Percentiles rank a stretch among this genome's conserved stretches.
Evolutionary conservation across 2,329 filamentous ascomycete species (phyloP).

Genomic region (Aurifilum marmelostoma): DNA sequence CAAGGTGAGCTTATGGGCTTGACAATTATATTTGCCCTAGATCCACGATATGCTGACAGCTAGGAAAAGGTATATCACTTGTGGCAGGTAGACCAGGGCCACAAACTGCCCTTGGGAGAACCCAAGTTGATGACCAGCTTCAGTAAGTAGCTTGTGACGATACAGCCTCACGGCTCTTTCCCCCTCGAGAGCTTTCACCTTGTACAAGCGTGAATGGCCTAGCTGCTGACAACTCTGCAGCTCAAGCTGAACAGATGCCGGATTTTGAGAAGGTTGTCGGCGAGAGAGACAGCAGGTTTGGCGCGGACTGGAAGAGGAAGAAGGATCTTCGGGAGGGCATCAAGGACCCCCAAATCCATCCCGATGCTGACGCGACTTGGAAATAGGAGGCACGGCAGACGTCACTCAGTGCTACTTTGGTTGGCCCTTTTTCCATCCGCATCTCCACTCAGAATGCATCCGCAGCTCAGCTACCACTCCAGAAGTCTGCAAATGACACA

Average conservation of each 20-base stretch:
- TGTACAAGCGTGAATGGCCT: too few relatives aligned
- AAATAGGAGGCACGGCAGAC: not conserved
- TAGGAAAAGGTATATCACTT: constrained; percentile 66
- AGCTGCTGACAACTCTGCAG: not conserved
- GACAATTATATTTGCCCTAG: not conserved
- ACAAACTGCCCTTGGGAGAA: constrained; percentile 57
- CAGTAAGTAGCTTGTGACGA: constrained; percentile 36
- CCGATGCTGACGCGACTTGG: constrained; percentile 37
- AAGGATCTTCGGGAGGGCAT: constrained; percentile 48
- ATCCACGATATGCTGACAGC: not conserved
- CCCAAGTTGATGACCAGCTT: constrained; percentile 60
- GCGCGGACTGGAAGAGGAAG: constrained; percentile 50
- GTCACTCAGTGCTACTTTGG: not conserved
- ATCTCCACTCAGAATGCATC: not conserved
- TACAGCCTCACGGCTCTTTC: too few relatives aligned
- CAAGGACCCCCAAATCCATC: constrained; percentile 46
- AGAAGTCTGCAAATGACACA: not conserved
- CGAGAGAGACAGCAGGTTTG: constrained; percentile 51
- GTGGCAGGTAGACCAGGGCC: constrained; percentile 81
- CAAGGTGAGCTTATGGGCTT: constrained; percentile 50
- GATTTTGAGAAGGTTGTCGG: constrained; percentile 49
- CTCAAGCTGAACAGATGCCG: constrained; percentile 46
- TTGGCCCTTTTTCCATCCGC: not conserved
- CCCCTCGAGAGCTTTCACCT: too few relatives aligned
- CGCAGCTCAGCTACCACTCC: too few relatives aligned